Base-by-base conservation (phyloP, 2,329 filamentous ascomycete genomes). In the Pezicula rhizophila region DNA sequence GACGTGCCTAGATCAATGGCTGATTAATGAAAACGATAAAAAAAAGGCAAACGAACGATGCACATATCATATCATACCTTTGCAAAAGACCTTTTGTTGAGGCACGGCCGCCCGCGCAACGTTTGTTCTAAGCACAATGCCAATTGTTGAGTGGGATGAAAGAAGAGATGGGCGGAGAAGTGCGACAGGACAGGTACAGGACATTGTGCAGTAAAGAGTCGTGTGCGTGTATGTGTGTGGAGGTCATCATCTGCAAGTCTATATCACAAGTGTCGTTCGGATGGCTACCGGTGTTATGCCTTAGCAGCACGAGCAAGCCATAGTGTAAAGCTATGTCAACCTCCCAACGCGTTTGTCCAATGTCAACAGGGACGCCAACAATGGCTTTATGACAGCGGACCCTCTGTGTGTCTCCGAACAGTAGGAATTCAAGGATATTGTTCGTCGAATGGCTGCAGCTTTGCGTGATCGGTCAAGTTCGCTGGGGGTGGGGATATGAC, bases 241-340 rank as follows among this genome's bases (percentile, higher is more conserved):
- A 15, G 40, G 42, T 23, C 18, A 47, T 52, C 45, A 39, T 40
- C 47, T 43, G 15, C 25, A 7, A 48, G 52, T 34, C 31, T 52
- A 49, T 53, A 52, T 51, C 46, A 55, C 46, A 52, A 54, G 50
- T 47, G 45, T 39, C 37, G 37, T 52, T 52, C 50, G 52, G 55
- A 26, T 28, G 38, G 47, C 42, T 51, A 44, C 60, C 60, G 57
- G 60, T 43, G 42, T 62, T 59, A 62, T 63, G 60, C 60, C 60
- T 58, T 59, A 23, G 31, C 42, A 42, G 43, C 49, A 42, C 46
- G 47, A 48, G 18, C 11, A 44, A 23, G 44, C 26, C 51, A 33
- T 38, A 17, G 39, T 14, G 7, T 23, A 14, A 8, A 35, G 18
- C 8, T 35, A 18, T 17, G 25, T 26, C n/a, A 42, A 15, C 26